Evolutionary conservation across 2,329 filamentous ascomycete species (phyloP).

Genomic region (Colletotrichum tamarilloi): DNA sequence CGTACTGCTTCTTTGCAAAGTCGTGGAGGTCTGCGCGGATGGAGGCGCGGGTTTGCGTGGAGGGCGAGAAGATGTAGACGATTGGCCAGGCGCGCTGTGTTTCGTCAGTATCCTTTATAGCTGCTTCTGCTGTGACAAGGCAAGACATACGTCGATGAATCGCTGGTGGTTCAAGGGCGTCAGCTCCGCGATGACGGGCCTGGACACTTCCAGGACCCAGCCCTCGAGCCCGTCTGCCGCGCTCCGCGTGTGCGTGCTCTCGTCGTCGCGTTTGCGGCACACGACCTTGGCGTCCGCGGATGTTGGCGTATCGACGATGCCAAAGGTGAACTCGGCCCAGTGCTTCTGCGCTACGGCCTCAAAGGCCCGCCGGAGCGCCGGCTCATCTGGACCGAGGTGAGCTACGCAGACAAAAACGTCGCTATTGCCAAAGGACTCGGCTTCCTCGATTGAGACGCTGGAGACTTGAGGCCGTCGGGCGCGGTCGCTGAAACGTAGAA

Average conservation of each 20-base stretch:
- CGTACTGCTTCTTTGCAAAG: conserved; percentile 47
- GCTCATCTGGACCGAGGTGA: conserved; percentile 39
- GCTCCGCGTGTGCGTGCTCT: conserved; percentile 38
- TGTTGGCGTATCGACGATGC: conserved; percentile 37
- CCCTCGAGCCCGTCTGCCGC: conserved; percentile 40
- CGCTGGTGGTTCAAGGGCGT: conserved; percentile 46
- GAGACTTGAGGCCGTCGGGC: conserved; percentile 40
- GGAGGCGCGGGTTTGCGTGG: conserved; percentile 42
- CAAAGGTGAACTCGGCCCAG: conserved; percentile 49
- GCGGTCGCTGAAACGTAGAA: conserved; percentile 41
- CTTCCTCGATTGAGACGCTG: conserved; percentile 34
- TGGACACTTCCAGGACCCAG: conserved; percentile 42
- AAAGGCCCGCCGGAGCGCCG: conserved; percentile 37
- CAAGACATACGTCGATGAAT: conserved; percentile 45
- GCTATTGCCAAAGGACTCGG: conserved; percentile 41
- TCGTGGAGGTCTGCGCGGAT: conserved; percentile 43
- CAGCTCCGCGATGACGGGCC: conserved; percentile 47
- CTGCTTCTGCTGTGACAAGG: background rate
- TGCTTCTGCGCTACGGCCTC: conserved; percentile 41
- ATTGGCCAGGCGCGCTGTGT: conserved; percentile 48
- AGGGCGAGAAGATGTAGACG: conserved; percentile 50
- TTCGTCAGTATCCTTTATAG: background rate
- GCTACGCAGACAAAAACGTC: conserved; percentile 48
- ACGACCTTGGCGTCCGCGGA: conserved; percentile 39
- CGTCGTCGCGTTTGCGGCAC: conserved; percentile 46